A percentile compares a stretch with the other conserved stretches of the same genome.
These are phyloP conservation scores for Solanum ahanhuiri DNA, from an alignment of 257 asterid species.

Conservation along the genomic window DNA sequence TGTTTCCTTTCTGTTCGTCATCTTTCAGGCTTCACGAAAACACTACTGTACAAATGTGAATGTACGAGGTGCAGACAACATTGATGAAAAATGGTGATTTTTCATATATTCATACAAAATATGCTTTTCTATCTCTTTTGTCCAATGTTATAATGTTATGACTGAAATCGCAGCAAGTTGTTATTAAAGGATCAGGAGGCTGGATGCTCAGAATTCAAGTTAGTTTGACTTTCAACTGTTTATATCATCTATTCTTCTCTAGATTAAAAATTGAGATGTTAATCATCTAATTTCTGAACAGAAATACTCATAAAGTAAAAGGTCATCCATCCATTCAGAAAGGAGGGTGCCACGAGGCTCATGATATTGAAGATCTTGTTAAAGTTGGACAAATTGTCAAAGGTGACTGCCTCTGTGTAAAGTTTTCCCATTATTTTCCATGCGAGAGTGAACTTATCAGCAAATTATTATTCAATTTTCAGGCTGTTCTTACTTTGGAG, in stretches of 20 bases:
- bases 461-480: too few species aligned
- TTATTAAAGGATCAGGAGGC: slow-evolving; percentile 56
- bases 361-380: slow-evolving; percentile 97
- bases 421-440: too few species aligned
- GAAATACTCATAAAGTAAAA: slow-evolving; percentile 73
- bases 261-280: slow-evolving; percentile 10
- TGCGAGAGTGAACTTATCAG: too few species aligned
- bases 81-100: slow-evolving; percentile 84
- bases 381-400: slow-evolving; percentile 80
- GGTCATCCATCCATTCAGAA: slow-evolving; percentile 83
- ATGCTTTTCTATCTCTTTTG: slow-evolving; percentile 9
- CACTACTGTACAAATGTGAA: slow-evolving; percentile 74
- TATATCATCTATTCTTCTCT: neutral
- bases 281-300: slow-evolving; percentile 16
- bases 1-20: neutral
- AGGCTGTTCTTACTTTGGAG: too few species aligned
- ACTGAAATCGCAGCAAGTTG: slow-evolving; percentile 50
- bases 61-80: slow-evolving; percentile 50
- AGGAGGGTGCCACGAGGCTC: slow-evolving; percentile 96
- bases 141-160: neutral
- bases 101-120: slow-evolving; percentile 1
- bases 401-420: slow-evolving; percentile 27
- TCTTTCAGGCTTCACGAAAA: slow-evolving; percentile 77
- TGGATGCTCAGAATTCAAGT: slow-evolving; percentile 82
- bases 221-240: neutral